Evolutionary conservation across 306 rosid genomes (phyloP).

Genomic region (Vigna trinervia): DNA sequence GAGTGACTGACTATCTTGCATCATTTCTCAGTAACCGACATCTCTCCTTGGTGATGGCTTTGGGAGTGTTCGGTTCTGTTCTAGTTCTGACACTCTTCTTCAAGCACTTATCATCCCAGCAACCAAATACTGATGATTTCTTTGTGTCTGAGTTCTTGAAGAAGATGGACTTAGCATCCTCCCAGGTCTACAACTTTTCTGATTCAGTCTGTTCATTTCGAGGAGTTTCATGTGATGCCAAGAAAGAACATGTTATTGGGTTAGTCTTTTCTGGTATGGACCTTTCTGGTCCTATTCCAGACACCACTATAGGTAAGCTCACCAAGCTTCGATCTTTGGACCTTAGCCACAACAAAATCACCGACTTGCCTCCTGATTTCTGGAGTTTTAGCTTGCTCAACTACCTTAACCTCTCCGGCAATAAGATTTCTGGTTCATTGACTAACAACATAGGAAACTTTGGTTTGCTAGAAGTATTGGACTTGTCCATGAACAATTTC

Average conservation of each 20-base stretch:
- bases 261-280: slow-evolving; percentile 61
- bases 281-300: slow-evolving; percentile 76
- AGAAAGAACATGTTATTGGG: slow-evolving; percentile 52
- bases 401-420: slow-evolving; percentile 70
- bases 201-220: slow-evolving; percentile 76
- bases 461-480: slow-evolving; percentile 65
- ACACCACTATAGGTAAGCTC: slow-evolving; percentile 79
- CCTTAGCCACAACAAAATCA: slow-evolving; percentile 83
- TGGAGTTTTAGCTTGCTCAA: slow-evolving; percentile 80
- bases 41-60: slow-evolving; percentile 57
- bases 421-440: slow-evolving; percentile 71
- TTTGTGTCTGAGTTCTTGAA: slow-evolving; percentile 67
- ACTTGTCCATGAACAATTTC: slow-evolving; percentile 68
- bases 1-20: slow-evolving; percentile 4
- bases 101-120: slow-evolving; percentile 67
- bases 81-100: slow-evolving; percentile 65
- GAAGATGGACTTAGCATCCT: slow-evolving; percentile 55
- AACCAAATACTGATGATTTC: slow-evolving; percentile 77
- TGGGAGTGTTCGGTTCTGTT: slow-evolving; percentile 57
- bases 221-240: slow-evolving; percentile 70
- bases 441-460: slow-evolving; percentile 79
- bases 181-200: slow-evolving; percentile 62
- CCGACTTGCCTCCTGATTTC: slow-evolving; percentile 76
- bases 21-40: slow-evolving; percentile 8
- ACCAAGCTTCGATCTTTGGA: slow-evolving; percentile 69